Percentiles rank a stretch among this genome's conserved stretches.
Evolutionary conservation across 768 basidiomycete species (phyloP).

Genomic region (Lepiota venenata): DNA sequence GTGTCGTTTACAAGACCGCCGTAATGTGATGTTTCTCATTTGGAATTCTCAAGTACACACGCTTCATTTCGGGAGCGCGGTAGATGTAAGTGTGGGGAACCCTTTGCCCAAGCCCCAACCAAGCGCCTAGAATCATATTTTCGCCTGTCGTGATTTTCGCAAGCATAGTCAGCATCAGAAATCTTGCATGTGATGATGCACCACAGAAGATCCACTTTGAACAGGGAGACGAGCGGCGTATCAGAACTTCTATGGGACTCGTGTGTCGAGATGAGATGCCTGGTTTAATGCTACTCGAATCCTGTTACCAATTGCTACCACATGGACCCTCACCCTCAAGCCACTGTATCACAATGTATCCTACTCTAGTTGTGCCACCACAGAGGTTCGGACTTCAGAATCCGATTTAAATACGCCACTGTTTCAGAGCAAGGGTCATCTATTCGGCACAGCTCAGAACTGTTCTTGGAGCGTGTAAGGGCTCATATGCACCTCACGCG

Average conservation of each 20-base stretch:
- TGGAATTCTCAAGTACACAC: constrained; percentile 1
- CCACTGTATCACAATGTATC: not conserved
- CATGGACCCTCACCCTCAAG: not conserved
- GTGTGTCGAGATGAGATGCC: not conserved
- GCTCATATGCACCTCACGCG: too few relatives aligned
- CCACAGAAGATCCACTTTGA: not conserved
- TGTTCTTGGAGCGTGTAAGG: too few relatives aligned
- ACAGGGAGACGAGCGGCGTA: constrained; percentile 7
- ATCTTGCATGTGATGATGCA: constrained; percentile 2
- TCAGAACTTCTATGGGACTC: constrained; percentile 8
- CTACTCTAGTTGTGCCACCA: too few relatives aligned
- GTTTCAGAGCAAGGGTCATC: too few relatives aligned
- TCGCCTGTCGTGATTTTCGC: constrained; percentile 5
- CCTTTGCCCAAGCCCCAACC: constrained; percentile 11
- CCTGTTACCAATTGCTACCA: too few relatives aligned
- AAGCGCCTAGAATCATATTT: not conserved
- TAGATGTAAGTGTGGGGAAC: constrained; percentile 5
- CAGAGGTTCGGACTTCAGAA: too few relatives aligned
- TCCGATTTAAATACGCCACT: too few relatives aligned
- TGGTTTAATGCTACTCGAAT: not conserved
- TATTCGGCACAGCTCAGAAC: too few relatives aligned
- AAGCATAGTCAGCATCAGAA: constrained; percentile 9
- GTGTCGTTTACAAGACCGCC: not conserved
- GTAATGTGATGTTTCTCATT: constrained; percentile 1
- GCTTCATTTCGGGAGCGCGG: constrained; percentile 1